phyloP scores from a whole-genome alignment of 768 basidiomycete genomes.

The Suillus bovinus region DNA sequence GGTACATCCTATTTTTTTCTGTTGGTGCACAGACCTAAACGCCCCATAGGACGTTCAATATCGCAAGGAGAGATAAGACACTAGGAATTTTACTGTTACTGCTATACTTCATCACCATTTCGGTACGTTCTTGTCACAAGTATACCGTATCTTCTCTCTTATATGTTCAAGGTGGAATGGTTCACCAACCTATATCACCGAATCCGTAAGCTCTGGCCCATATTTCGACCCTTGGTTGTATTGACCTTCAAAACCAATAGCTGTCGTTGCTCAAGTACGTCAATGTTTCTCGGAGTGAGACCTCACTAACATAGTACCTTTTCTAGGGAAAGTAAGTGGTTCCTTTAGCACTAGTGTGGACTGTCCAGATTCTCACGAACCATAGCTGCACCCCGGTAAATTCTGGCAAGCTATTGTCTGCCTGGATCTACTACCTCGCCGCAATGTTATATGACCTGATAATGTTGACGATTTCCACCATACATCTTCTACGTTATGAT shows the following conservation, averaged over 20 bases:
- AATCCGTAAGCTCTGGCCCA: constrained; percentile 41
- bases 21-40: not conserved
- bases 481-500: constrained; percentile 51
- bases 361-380: constrained; percentile 1
- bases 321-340: constrained; percentile 38
- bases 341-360: not conserved
- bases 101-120: constrained; percentile 42
- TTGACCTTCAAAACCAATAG: constrained; percentile 18
- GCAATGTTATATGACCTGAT: constrained; percentile 59
- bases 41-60: constrained; percentile 51
- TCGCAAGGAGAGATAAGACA: constrained; percentile 46
- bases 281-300: not conserved
- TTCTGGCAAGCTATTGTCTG: constrained; percentile 33
- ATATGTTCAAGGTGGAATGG: constrained; percentile 50
- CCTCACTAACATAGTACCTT: constrained; percentile 2
- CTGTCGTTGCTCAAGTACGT: constrained; percentile 24
- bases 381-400: constrained; percentile 49
- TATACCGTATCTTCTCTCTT: not conserved
- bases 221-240: constrained; percentile 2
- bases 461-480: constrained; percentile 49
- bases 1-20: constrained; percentile 35
- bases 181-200: constrained; percentile 53
- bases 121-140: constrained; percentile 36
- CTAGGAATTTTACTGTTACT: constrained; percentile 42
- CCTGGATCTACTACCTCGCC: constrained; percentile 60